Evolutionary conservation across 441 rosid genomes (phyloP), one percentile per base, ranked within the genome.

Genomic region (Macaranga tanarius): DNA sequence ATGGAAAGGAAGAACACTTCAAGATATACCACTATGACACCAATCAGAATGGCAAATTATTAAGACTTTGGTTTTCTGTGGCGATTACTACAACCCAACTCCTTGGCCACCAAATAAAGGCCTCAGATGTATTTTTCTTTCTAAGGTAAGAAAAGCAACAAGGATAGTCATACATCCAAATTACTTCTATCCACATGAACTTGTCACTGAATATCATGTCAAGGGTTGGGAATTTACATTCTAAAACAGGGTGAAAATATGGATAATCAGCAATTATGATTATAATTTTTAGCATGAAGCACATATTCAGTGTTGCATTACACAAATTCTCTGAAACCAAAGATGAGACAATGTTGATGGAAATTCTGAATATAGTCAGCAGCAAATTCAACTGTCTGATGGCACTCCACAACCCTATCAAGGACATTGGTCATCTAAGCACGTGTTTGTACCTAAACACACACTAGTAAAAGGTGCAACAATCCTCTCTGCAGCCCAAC

Each of bases 11-110:
- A 34, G 23, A 58, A 22, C 16, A 34, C 4, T 4, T 9, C 26
- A 38, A 38, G 59, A 40, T 6, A 25, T 22, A 22, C 7, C n/a
- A 55, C 40, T 38, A 55, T 23, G 15, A n/a, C 4, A 56, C 42
- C 72, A 69, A 56, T 22, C 31, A 69, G 51, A 69, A 69, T 5
- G 20, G 7, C 23, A 40, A 22, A 56, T 57, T 38, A 10, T 51
- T 16, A 51, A 42, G 20, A 31, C 45, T 28, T 51, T 0, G 40
- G 5, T 17, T 16, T 55, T 31, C 59, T 12, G 22, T 31, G 23
- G 17, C 31, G 54, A 40, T 68, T 25, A 11, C 28, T 28, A 55
- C 12, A 7, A 54, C 50, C 19, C 26, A 54, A 54, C 7, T 34
- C 61, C 28, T 28, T 7, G 62, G 28, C 71, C 48, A 13, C 12